Percentiles rank a stretch among this genome's conserved stretches.
These are phyloP conservation scores for Ceratocystis albifundus DNA, from an alignment of 2,329 filamentous ascomycete genomes.

Conservation along the genomic window DNA sequence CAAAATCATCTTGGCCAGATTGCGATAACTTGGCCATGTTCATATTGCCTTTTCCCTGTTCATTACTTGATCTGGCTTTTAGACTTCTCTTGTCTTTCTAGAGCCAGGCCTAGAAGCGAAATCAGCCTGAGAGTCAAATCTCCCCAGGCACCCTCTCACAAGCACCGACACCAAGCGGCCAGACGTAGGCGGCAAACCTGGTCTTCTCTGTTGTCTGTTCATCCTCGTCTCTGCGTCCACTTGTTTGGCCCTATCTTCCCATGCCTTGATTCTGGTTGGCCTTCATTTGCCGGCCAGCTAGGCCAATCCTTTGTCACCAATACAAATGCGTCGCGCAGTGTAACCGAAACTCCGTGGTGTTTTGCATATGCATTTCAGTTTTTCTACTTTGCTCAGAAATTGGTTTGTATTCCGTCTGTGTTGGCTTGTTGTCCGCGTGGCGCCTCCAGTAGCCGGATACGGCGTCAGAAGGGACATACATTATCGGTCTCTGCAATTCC, in stretches of 20 bases:
- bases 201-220: too few relatives aligned
- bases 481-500: background rate
- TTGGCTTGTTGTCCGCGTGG: conserved; percentile 11
- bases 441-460: conserved; percentile 19
- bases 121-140: background rate
- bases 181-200: too few relatives aligned
- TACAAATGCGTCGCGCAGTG: background rate
- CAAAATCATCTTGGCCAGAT: background rate
- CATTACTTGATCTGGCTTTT: background rate
- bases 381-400: conserved; percentile 1
- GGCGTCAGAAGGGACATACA: conserved; percentile 6
- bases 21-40: background rate
- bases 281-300: background rate
- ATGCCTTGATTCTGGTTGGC: background rate
- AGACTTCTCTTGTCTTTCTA: background rate
- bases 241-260: background rate
- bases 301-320: background rate
- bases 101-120: background rate
- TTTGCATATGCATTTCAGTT: background rate
- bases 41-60: background rate
- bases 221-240: background rate
- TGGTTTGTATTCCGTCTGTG: background rate
- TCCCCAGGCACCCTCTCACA: conserved; percentile 8
- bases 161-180: background rate
- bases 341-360: conserved; percentile 7